Base-by-base conservation (phyloP, 768 basidiomycete genomes). In the Boletus tomentosulus region DNA sequence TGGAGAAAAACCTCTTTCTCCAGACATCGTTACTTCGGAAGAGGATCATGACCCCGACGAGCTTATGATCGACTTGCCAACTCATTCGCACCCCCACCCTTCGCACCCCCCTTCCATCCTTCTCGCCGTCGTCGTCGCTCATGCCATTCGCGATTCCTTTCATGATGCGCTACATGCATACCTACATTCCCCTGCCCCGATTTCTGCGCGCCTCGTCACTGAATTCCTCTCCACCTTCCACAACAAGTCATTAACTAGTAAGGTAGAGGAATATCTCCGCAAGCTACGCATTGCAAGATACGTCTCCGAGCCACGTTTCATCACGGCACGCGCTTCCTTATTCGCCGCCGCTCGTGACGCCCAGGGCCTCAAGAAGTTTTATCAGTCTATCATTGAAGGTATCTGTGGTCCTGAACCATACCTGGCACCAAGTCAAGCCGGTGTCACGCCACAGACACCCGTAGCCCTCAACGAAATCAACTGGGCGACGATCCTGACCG, bases 401-500 rank as follows among this genome's bases (percentile, higher is more conserved):
- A 69, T 89, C 24, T 60, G 67, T 10, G 82, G 76, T 22, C 66
- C 76, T 1, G 69, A 81, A 39, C 74, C 83, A 1, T 89, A 79
- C 70, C 69, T 87, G 48, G 77, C 83, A 22, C 63, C 78, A 15
- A 64, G 74, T 41, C 69, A 73, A 22, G 67, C 74, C 9, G 62
- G 51, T 11, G 56, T 76, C 24, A 75, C 76, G 3, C 47, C 66
- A 3, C 62, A 66, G 16, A 79, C 68, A 55, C 71, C 76, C 7
- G 71, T 86, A 8, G 67, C 77, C 9, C 70, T 92, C 62, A 77
- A 81, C 3, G 80, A 83, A 55, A 67, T 76, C 9, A 70, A 74
- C 28, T 91, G 89, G 87, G 76, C 78, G 0, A 74, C 80, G 2
- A 85, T 92, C 61, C 68, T 93, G 48, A 75, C 77, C 2, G 82